Base-by-base conservation (phyloP, 257 asterid species). In the Buddleja alternifolia region DNA sequence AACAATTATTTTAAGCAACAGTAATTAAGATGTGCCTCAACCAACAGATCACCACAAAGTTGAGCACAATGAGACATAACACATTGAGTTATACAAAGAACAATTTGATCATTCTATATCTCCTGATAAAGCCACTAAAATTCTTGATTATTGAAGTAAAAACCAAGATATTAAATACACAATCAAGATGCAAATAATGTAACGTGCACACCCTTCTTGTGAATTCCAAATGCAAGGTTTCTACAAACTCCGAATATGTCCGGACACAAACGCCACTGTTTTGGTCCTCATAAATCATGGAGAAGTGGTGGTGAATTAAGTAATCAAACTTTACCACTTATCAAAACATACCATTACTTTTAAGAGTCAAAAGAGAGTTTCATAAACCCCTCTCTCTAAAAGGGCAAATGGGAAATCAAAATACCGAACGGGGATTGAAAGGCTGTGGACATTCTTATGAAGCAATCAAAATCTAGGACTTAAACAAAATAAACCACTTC, bases 261-360 rank as follows among this genome's bases (percentile, higher is more conserved):
- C 57, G 15, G 65, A 12, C 40, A 69, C 8, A 69, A 54, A 60
- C 24, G 17, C 14, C 32, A 37, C 20, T 44, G 36, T 58, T 14
- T 50, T 4, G 16, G 55, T 48, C 59, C 50, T 61, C 66, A 60
- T 36, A 50, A 61, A 52, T 4, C 21, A 71, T 16, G 15, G 14
- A 29, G 14, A 17, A 40, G 24, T 9, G 5, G 5, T 29, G 34
- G 34, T 29, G 34, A 29, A 29, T 29, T 1, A 29, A 29, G 34
- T 29, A 5, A 29, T 29, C 34, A 29, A 29, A 29, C 5, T 29
- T 29, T 29, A 29, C 34, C 34, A 29, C 34, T 29, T 29, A 29
- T 29, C 34, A 2, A 29, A 29, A 29, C 5, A 29, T 29, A 29
- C 34, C 34, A 29, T 5, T 5, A 29, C 5, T 29, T 1, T 29